These are phyloP conservation scores for Canna indica DNA, from an alignment of 176 grass and related monocot genomes.

Conservation along the genomic window DNA sequence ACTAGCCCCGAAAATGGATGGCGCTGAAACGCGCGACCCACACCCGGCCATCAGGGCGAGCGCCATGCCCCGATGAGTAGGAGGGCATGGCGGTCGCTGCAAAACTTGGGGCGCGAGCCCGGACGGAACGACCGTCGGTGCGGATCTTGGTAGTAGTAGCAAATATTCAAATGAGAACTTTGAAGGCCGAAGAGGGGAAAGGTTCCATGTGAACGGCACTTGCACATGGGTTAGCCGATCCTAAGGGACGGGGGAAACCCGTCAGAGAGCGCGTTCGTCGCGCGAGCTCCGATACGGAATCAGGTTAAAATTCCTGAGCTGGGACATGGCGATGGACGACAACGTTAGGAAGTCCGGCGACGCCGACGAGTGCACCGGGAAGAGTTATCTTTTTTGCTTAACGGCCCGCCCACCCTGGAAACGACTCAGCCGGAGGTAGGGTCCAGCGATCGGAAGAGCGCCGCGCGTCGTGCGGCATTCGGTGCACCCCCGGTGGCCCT, in stretches of 20 bases:
- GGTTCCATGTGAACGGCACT: constrained; percentile 46
- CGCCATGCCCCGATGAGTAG: constrained; percentile 15
- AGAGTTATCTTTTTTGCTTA: constrained; percentile 67
- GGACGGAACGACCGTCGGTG: constrained; percentile 1
- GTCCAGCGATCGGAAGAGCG: no score
- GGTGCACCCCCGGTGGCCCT: no score
- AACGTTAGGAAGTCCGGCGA: constrained; percentile 53
- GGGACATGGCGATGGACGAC: constrained; percentile 37
- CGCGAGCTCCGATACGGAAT: constrained; percentile 21
- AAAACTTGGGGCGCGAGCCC: constrained; percentile 13
- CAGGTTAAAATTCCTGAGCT: constrained; percentile 37
- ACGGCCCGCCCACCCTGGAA: no score
- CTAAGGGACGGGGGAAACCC: constrained; percentile 36
- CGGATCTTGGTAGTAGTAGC: constrained; percentile 22
- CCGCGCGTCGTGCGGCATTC: no score
- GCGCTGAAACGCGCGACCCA: constrained; percentile 50
- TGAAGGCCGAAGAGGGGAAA: constrained; percentile 47
- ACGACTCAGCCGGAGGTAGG: no score
- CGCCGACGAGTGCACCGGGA: constrained; percentile 36
- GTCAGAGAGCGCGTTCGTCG: constrained; percentile 15
- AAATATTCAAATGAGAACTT: constrained; percentile 55
- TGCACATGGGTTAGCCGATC: constrained; percentile 46
- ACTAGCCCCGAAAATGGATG: constrained; percentile 71
- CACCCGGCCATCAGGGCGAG: constrained; percentile 45
- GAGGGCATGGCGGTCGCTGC: constrained; percentile 9